Evolutionary conservation across 192 early-diverging fungal species (phyloP).

Genomic region (Coemansia nantahalensis): DNA sequence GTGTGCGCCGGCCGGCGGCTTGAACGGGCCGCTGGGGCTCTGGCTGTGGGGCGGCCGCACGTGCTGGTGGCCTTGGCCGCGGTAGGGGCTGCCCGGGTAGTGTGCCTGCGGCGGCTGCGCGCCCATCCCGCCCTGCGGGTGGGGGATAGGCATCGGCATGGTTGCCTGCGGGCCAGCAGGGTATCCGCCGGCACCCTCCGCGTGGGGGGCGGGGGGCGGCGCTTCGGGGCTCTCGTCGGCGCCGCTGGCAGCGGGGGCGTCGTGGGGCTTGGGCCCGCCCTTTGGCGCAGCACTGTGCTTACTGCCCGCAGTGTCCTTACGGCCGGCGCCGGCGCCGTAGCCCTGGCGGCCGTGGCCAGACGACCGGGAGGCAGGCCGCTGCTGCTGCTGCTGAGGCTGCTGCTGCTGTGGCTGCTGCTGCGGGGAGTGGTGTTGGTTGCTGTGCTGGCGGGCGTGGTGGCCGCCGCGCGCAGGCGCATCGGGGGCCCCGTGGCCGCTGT

Average conservation of each 20-base stretch:
- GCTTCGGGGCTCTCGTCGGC: constrained; percentile 17
- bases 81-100: constrained; percentile 35
- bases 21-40: constrained; percentile 32
- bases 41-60: constrained; percentile 45
- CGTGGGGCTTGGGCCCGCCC: constrained; percentile 28
- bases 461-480: constrained; percentile 7
- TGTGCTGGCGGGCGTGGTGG: constrained; percentile 22
- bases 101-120: constrained; percentile 31
- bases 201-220: not conserved
- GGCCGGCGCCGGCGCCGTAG: constrained; percentile 21
- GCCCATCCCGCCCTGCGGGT: constrained; percentile 11
- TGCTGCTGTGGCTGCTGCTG: constrained; percentile 12
- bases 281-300: constrained; percentile 20
- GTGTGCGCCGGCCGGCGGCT: constrained; percentile 40
- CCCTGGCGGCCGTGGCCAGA: constrained; percentile 45
- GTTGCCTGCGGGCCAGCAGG: constrained; percentile 10
- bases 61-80: constrained; percentile 38
- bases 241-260: constrained; percentile 11
- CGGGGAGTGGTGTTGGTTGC: constrained; percentile 14
- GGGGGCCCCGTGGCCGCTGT: constrained; percentile 8
- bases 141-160: constrained; percentile 16
- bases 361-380: constrained; percentile 45
- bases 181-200: constrained; percentile 11
- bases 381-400: constrained; percentile 21
- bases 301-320: constrained; percentile 23